Evolutionary conservation across 768 basidiomycete genomes (phyloP).

Genomic region (Pulveroboletus ravenelii): DNA sequence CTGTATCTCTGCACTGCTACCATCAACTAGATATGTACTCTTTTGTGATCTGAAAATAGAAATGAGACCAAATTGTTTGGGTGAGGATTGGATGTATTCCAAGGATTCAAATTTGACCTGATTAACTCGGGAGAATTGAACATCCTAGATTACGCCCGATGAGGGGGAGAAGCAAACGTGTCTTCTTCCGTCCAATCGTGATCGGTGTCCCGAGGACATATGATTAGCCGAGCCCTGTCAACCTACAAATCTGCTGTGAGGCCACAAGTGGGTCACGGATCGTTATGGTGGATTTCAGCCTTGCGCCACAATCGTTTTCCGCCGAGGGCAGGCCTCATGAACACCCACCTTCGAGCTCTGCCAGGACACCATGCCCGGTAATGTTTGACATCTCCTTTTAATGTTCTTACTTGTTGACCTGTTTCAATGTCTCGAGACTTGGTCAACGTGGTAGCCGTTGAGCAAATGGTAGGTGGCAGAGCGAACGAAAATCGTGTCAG

Average conservation of each 20-base stretch:
- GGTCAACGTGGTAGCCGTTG: constrained; percentile 85
- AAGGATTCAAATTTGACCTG: constrained; percentile 91
- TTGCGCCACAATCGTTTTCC: constrained; percentile 92
- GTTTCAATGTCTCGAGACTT: constrained; percentile 89
- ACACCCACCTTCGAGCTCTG: constrained; percentile 91
- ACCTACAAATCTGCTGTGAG: constrained; percentile 85
- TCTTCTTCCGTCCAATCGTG: constrained; percentile 98
- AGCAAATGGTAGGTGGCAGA: constrained; percentile 91
- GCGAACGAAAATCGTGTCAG: constrained; percentile 92
- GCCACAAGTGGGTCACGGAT: constrained; percentile 87
- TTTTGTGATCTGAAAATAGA: constrained; percentile 77
- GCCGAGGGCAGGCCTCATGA: constrained; percentile 89
- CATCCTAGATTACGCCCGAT: constrained; percentile 52
- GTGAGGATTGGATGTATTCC: constrained; percentile 92
- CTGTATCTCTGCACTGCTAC: constrained; percentile 61
- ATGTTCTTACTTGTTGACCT: constrained; percentile 93
- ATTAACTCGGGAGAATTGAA: constrained; percentile 98
- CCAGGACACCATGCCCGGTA: constrained; percentile 85
- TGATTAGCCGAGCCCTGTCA: constrained; percentile 2
- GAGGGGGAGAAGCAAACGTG: constrained; percentile 41
- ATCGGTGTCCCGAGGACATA: constrained; percentile 94
- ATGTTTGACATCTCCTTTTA: constrained; percentile 99
- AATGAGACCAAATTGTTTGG: constrained; percentile 98
- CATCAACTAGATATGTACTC: constrained; percentile 75
- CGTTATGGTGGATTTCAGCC: constrained; percentile 98